Conservation (phyloP, 306 rosid genomes). For the Psophocarpus tetragonolobus region DNA sequence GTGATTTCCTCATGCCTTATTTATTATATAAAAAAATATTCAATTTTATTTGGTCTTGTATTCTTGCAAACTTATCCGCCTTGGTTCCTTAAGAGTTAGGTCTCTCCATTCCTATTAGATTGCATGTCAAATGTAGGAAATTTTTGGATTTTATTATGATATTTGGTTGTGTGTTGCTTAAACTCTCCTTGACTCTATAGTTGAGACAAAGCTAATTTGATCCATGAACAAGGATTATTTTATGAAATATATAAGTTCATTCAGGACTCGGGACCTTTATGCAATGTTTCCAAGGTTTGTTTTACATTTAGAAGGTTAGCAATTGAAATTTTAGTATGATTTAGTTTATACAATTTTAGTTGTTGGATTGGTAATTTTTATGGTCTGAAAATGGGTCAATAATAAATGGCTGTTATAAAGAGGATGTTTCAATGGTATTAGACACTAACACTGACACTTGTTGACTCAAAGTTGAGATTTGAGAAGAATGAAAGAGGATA, state of each 20-base stretch:
- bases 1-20: constrained; percentile 45
- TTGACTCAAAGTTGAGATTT: not conserved
- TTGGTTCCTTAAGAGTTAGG: not conserved
- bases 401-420: not conserved
- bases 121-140: not conserved
- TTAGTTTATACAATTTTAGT: not conserved
- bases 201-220: not conserved
- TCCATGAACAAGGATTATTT: not conserved
- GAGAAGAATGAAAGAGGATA: constrained; percentile 1
- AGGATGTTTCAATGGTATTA: not conserved
- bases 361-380: constrained; percentile 1
- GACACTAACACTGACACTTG: not conserved
- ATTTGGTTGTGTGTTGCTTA: not conserved
- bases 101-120: not conserved
- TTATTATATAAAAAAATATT: not conserved
- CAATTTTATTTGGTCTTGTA: constrained; percentile 6
- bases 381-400: not conserved
- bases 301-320: not conserved
- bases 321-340: not conserved
- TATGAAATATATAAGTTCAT: not conserved
- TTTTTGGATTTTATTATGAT: not conserved
- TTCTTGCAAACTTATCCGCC: not conserved
- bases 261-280: not conserved
- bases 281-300: not conserved
- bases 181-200: not conserved